Percentiles rank a stretch among this genome's conserved stretches.
These are phyloP conservation scores for Haplosporangium gracile DNA, from an alignment of 192 early-diverging fungal species.

Conservation along the genomic window DNA sequence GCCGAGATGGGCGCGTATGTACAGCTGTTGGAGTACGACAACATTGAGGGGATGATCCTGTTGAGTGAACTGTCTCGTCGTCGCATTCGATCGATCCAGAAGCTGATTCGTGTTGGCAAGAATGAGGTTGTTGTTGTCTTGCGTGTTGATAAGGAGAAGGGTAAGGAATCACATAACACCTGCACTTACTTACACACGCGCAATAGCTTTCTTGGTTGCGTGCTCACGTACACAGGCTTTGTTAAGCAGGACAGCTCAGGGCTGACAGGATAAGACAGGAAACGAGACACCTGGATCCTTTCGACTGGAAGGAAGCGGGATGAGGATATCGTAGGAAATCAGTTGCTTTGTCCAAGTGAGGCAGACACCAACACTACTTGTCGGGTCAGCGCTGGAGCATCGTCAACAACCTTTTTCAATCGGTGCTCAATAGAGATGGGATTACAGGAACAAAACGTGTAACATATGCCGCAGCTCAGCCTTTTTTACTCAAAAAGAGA, in stretches of 20 bases:
- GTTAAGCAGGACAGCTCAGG: too few species aligned
- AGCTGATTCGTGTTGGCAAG: conserved; percentile 89
- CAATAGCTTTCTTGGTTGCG: background rate
- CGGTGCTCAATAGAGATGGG: too few species aligned
- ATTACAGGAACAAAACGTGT: background rate
- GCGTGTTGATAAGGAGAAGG: conserved; percentile 96
- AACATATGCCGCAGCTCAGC: background rate
- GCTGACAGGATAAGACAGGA: too few species aligned
- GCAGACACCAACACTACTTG: too few species aligned
- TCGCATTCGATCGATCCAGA: conserved; percentile 95
- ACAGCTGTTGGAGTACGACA: conserved; percentile 92
- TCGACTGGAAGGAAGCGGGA: too few species aligned
- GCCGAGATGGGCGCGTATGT: conserved; percentile 95
- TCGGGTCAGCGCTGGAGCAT: too few species aligned
- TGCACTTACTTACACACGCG: background rate
- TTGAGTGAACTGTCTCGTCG: conserved; percentile 90
- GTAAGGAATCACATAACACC: conserved; percentile 39
- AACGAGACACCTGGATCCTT: too few species aligned
- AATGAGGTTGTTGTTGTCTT: conserved; percentile 95
- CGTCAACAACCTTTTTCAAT: too few species aligned
- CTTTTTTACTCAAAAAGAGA: background rate
- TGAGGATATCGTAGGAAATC: too few species aligned
- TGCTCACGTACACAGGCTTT: too few species aligned
- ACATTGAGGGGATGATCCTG: conserved; percentile 97
- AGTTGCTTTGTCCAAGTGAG: too few species aligned